Evolutionary conservation across 176 grass and related monocot genomes (phyloP), one percentile per base, ranked within the genome.

Genomic region (Elaeis guineensis): DNA sequence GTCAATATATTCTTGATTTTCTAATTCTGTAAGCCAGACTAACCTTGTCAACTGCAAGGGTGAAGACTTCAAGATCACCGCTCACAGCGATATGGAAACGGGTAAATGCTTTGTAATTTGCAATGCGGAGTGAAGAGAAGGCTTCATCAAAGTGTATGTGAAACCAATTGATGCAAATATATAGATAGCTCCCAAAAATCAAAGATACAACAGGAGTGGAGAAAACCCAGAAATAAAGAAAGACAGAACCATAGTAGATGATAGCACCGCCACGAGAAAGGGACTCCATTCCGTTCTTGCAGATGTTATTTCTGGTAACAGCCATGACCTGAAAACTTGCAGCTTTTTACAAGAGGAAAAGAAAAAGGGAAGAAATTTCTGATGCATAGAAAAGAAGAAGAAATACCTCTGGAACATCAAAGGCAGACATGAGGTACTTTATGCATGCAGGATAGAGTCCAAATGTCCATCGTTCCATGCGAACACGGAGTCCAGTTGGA

Each of bases 361-460:
- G 9, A 44, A 44, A 44, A 44, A 44, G 35, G 32, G 11, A 44
- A 44, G 35, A 44, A 44, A 44, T 8, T 12, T 44, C 35, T 44
- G 35, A 44, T 44, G 35, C 35, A 44, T 12, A 3, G 9, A 3
- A 44, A 44, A 44, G 35, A 44, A 44, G 35, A 67, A 22, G 72
- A 57, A 65, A 67, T 69, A 98, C 93, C 94, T 98, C 94, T 17
- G 94, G 88, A 61, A 98, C 67, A 51, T 98, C 94, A 18, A 98
- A 98, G 57, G 94, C 94, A 7, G 94, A 98, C 94, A 98, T 98
- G 19, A 98, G 84, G 70, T 98, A 98, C 76, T 98, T 98, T 54
- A 98, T 92, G 85, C 87, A 89, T 17, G 93, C 93, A 61, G 93
- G 93, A 61, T 98, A 98, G 57, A 98, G 76, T 17, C 94, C 94